These are phyloP conservation scores for Fraxinus velutina DNA, from an alignment of 305 asterid genomes.

Conservation along the genomic window DNA sequence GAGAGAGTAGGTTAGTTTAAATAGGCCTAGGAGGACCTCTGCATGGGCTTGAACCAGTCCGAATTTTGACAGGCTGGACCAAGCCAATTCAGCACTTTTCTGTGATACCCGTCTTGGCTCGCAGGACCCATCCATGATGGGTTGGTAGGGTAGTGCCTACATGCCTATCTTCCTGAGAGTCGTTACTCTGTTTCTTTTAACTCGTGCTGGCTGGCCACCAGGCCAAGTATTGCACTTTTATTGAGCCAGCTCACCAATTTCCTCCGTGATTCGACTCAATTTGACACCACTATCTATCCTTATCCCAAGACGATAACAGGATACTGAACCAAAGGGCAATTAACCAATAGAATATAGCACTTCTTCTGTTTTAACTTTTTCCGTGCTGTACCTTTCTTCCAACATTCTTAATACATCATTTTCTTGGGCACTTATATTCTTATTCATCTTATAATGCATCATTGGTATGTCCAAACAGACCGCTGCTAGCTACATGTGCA, in stretches of 20 bases:
- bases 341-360: not conserved
- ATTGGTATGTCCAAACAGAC: not conserved
- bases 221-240: not conserved
- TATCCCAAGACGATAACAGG: not conserved
- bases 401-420: slow-evolving; percentile 13
- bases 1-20: not conserved
- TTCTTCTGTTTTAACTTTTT: not conserved
- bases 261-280: not conserved
- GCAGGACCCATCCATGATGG: not conserved
- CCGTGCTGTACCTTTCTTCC: not conserved
- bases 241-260: not conserved
- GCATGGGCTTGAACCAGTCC: not conserved
- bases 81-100: not conserved
- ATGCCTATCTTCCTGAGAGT: not conserved
- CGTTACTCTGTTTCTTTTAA: not conserved
- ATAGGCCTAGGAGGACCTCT: not conserved
- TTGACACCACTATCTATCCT: not conserved
- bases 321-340: not conserved
- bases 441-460: not conserved
- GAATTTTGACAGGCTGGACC: not conserved
- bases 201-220: not conserved
- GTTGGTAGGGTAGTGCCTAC: not conserved
- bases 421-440: slow-evolving; percentile 21
- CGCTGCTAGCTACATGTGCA: not conserved
- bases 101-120: not conserved